phyloP scores from a whole-genome alignment of 257 asterid genomes.

The Nicotiana undulata region DNA sequence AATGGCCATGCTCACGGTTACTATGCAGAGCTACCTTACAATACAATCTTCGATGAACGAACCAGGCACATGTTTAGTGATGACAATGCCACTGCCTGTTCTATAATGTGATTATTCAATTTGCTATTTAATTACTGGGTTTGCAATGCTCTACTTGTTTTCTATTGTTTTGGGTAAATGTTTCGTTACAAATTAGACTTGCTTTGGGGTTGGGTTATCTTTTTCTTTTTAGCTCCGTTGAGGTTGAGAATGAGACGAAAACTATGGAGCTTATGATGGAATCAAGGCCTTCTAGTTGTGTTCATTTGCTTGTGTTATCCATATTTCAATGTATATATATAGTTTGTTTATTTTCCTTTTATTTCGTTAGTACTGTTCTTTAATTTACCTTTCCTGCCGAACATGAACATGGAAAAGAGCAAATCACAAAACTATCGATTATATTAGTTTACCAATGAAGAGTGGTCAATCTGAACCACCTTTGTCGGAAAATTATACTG shows the following conservation, averaged over 20 bases:
- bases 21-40: slow-evolving; percentile 44
- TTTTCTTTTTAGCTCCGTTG: no score
- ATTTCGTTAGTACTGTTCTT: not conserved
- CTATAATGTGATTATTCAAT: slow-evolving; percentile 41
- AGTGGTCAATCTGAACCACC: no score
- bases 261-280: not conserved
- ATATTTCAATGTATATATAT: not conserved
- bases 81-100: slow-evolving; percentile 60
- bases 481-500: no score
- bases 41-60: slow-evolving; percentile 24
- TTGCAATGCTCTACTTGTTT: not conserved
- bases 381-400: not conserved
- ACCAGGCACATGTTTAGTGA: slow-evolving; percentile 54
- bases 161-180: not conserved
- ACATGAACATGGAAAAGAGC: not conserved
- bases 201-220: not conserved
- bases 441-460: no score
- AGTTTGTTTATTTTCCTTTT: not conserved
- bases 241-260: no score
- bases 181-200: not conserved
- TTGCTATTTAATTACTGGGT: not conserved
- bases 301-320: not conserved
- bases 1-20: slow-evolving; percentile 50
- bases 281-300: not conserved
- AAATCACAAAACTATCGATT: not conserved